Percentiles rank a stretch among this genome's conserved stretches.
Evolutionary conservation across 2,329 filamentous ascomycete genomes (phyloP).

Genomic region (Paecilomyces dactylethromorphus): DNA sequence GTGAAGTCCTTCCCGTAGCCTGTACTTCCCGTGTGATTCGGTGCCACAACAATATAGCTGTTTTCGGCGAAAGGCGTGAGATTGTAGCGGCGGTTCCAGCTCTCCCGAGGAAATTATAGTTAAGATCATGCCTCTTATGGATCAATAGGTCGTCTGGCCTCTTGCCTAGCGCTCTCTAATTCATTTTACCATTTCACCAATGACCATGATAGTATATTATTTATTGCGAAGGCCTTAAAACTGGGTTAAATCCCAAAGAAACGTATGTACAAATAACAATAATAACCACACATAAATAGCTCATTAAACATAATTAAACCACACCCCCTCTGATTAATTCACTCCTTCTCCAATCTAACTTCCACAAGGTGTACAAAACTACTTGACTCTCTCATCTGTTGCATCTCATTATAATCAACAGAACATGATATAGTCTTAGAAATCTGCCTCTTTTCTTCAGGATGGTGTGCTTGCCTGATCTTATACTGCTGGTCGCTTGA

Average conservation of each 20-base stretch:
- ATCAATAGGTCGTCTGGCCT: no score
- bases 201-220: no score
- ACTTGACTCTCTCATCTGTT: not conserved
- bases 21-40: constrained; percentile 78
- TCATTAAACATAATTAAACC: not conserved
- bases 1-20: constrained; percentile 73
- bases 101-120: no score
- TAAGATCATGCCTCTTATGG: no score
- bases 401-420: not conserved
- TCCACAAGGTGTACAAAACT: not conserved
- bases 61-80: constrained; percentile 80
- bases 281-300: not conserved
- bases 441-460: not conserved
- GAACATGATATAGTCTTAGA: not conserved
- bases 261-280: no score
- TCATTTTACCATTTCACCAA: no score
- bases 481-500: not conserved
- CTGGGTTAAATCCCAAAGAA: no score
- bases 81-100: constrained; percentile 79
- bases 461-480: not conserved
- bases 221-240: no score
- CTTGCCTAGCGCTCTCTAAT: no score
- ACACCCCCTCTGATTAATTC: not conserved
- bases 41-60: constrained; percentile 74
- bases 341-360: not conserved